These are phyloP conservation scores for Eutrema japonicum DNA, from an alignment of 345 rosid genomes.

Conservation along the genomic window DNA sequence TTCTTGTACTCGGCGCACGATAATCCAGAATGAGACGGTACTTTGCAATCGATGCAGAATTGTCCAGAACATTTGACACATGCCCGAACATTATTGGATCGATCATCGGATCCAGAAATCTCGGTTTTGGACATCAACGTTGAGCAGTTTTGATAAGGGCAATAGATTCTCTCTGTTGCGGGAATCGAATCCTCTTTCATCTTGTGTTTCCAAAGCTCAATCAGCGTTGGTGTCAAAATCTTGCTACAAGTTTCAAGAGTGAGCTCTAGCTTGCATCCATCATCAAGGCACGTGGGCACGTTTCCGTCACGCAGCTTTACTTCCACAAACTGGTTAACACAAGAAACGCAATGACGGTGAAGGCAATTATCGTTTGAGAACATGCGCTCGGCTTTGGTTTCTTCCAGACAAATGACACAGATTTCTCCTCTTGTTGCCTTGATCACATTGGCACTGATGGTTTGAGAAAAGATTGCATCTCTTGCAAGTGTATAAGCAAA, in stretches of 20 bases:
- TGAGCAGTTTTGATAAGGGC: slow-evolving; percentile 65
- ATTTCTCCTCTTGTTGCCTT: too few relatives aligned
- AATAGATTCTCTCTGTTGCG: slow-evolving; percentile 57
- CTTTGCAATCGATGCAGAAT: slow-evolving; percentile 77
- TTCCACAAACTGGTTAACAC: too few relatives aligned
- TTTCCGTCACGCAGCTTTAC: too few relatives aligned
- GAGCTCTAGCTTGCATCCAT: slow-evolving; percentile 58
- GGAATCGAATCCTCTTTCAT: slow-evolving; percentile 67
- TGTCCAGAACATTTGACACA: slow-evolving; percentile 59
- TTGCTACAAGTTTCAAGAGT: slow-evolving; percentile 52
- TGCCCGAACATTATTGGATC: slow-evolving; percentile 47
- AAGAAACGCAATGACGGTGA: too few relatives aligned
- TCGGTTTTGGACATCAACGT: slow-evolving; percentile 64
- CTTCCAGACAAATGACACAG: too few relatives aligned
- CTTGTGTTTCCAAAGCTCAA: slow-evolving; percentile 52
- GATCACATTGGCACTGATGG: too few relatives aligned
- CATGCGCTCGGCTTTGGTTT: too few relatives aligned
- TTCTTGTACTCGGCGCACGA: slow-evolving; percentile 33
- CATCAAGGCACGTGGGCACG: too few relatives aligned
- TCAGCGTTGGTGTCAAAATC: slow-evolving; percentile 56
- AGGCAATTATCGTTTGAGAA: too few relatives aligned
- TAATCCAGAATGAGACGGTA: slow-evolving; percentile 57
- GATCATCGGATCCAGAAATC: slow-evolving; percentile 18
- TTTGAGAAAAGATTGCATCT: background rate
- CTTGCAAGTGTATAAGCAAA: slow-evolving; percentile 14